Base-by-base conservation (phyloP, 1,284 basidiomycete genomes). In the Puccinia sorghi region DNA sequence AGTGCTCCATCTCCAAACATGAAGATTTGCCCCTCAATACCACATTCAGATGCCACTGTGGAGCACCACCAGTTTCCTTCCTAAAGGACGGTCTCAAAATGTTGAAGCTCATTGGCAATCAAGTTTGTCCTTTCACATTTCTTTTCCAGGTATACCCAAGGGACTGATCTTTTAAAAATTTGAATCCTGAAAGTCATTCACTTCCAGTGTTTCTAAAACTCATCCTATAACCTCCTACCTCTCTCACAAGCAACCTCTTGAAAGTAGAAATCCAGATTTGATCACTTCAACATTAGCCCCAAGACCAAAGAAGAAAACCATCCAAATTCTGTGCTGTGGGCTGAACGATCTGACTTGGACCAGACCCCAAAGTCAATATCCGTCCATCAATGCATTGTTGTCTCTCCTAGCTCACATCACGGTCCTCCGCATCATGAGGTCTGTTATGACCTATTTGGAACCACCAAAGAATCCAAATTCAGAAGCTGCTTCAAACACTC, bases 1-100 rank as follows among this genome's bases (percentile, higher is more conserved):
- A 39, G 17, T 61, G 57, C 17, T 61, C 17, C 3, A 61, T 61
- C 57, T 61, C 32, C 17, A 22, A 39, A 39, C 25, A 32, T 4
- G 15, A 61, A 37, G 32, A 27, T 61, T 25, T 2, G 20, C 27
- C 57, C 1, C 57, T 27, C 4, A 48, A 56, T 39, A 70, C 20
- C 22, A 52, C 54, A 3, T 54, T 70, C 48, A 70, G 15, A n/a
- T 70, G 67, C 54, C 67, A 70, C 48, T 70, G 67, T 70, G 67
- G 67, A n/a, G 48, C 46, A 52, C 32, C 57, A 61, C 52, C 52
- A 17, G 57, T 72, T 13, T 43, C 13, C 25, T 72, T 7, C 54
- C 54, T 22, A 54, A 72, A 46, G 70, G 70, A 3, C 50, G 32
- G 25, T 41, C 57, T 41, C 54, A 72, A 57, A 59, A 41, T 72